A percentile compares a stretch with the other conserved stretches of the same genome.
Evolutionary conservation across 2,329 filamentous ascomycete species (phyloP).

Genomic region (Ascochyta rabiei): DNA sequence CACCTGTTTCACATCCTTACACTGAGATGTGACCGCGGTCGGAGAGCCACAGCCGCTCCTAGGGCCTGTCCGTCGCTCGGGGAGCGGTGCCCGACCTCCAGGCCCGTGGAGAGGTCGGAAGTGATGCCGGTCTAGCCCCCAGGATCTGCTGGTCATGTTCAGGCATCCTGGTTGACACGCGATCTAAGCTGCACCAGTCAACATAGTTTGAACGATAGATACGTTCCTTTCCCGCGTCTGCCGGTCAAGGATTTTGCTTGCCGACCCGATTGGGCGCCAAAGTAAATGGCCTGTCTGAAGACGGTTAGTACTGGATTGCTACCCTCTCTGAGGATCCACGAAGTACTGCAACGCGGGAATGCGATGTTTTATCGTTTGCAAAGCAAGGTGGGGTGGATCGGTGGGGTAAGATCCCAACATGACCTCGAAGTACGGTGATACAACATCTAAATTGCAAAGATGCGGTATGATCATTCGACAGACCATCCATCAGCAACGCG

Average conservation of each 20-base stretch:
- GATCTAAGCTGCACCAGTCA: slow-evolving; percentile 31
- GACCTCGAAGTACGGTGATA: slow-evolving; percentile 7
- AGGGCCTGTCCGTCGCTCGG: slow-evolving; percentile 34
- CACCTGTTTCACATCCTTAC: slow-evolving; percentile 34
- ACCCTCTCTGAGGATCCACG: neutral
- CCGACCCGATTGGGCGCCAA: slow-evolving; percentile 16
- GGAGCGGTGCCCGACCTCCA: slow-evolving; percentile 38
- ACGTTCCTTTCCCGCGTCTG: slow-evolving; percentile 36
- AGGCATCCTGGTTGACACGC: slow-evolving; percentile 38
- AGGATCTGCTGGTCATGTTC: slow-evolving; percentile 28
- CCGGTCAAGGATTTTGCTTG: slow-evolving; percentile 24
- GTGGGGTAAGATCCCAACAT: slow-evolving; percentile 21
- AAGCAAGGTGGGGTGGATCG: slow-evolving; percentile 30
- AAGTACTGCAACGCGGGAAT: slow-evolving; percentile 5
- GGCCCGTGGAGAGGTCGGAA: slow-evolving; percentile 34
- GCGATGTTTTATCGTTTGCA: slow-evolving; percentile 6
- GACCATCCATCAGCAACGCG: slow-evolving; percentile 15
- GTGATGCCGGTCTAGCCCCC: slow-evolving; percentile 33
- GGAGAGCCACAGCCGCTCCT: slow-evolving; percentile 32
- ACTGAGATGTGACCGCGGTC: slow-evolving; percentile 26
- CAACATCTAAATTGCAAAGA: slow-evolving; percentile 16
- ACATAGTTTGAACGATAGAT: slow-evolving; percentile 23
- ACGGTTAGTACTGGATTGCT: slow-evolving; percentile 5
- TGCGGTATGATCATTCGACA: slow-evolving; percentile 12
- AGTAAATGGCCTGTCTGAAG: neutral